Percentiles rank a stretch among this genome's conserved stretches.
These are phyloP conservation scores for Thelephora terrestris DNA, from an alignment of 1,284 basidiomycete genomes.

Conservation along the genomic window DNA sequence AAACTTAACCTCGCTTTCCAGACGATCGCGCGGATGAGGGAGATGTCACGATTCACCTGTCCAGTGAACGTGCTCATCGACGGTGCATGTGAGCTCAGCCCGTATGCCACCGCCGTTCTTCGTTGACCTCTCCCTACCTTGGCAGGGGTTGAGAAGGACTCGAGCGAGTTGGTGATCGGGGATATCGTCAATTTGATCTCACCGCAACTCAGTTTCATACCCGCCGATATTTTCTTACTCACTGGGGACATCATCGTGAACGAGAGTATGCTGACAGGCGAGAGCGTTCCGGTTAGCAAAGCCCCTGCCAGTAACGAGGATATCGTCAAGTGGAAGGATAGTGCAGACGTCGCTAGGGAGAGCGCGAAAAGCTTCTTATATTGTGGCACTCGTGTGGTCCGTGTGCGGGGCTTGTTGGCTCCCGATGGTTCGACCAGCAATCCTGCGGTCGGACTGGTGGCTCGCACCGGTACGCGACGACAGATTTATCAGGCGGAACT, in stretches of 20 bases:
- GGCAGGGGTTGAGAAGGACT: constrained; percentile 67
- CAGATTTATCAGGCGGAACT: neutral
- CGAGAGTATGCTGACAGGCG: constrained; percentile 97
- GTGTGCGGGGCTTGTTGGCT: constrained; percentile 66
- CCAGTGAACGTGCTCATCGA: constrained; percentile 66
- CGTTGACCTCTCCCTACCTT: neutral
- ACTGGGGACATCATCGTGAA: constrained; percentile 97
- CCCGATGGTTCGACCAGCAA: constrained; percentile 42
- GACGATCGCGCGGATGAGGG: constrained; percentile 91
- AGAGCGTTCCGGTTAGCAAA: constrained; percentile 92
- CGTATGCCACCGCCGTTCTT: constrained; percentile 4
- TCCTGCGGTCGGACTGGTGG: constrained; percentile 81
- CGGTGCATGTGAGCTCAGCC: constrained; percentile 51
- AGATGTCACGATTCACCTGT: constrained; percentile 93
- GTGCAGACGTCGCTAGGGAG: constrained; percentile 58
- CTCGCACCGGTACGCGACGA: constrained; percentile 63
- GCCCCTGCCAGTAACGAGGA: constrained; percentile 67
- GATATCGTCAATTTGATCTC: constrained; percentile 88
- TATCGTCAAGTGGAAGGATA: constrained; percentile 59
- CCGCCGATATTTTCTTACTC: constrained; percentile 87
- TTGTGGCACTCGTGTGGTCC: constrained; percentile 86
- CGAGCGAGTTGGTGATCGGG: constrained; percentile 81
- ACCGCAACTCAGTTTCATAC: constrained; percentile 67
- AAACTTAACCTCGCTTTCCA: constrained; percentile 18
- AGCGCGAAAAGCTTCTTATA: constrained; percentile 85